Percentiles rank a stretch among this genome's conserved stretches.
Evolutionary conservation across 805 yeast genomes (phyloP).

Genomic region (Wickerhamiella dianesei): DNA sequence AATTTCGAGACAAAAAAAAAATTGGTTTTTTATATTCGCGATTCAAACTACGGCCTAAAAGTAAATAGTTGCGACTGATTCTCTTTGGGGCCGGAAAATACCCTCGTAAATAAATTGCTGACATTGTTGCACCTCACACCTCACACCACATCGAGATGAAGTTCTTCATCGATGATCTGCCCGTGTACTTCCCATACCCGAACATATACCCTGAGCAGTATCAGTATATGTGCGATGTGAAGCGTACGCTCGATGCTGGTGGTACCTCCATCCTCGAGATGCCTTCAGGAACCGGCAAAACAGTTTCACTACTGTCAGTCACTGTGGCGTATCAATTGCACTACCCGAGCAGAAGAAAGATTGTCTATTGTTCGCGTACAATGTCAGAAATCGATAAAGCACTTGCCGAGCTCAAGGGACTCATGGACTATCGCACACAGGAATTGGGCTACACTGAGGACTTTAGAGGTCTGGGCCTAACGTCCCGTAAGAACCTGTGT

Average conservation of each 20-base stretch:
- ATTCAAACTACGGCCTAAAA: too few relatives aligned
- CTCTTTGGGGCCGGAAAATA: too few relatives aligned
- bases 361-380: constrained; percentile 96
- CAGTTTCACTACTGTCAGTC: constrained; percentile 77
- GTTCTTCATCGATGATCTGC: constrained; percentile 89
- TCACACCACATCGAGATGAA: constrained; percentile 26
- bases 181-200: constrained; percentile 92
- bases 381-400: constrained; percentile 99
- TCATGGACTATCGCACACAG: constrained; percentile 74
- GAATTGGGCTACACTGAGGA: constrained; percentile 82
- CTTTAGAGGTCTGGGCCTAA: constrained; percentile 84
- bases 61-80: too few relatives aligned
- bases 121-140: neutral
- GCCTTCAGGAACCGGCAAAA: constrained; percentile 99
- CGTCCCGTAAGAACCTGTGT: constrained; percentile 89
- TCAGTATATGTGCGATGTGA: constrained; percentile 93
- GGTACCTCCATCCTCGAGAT: constrained; percentile 94
- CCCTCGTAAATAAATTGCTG: too few relatives aligned
- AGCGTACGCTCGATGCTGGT: constrained; percentile 85
- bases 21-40: too few relatives aligned
- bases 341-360: constrained; percentile 87
- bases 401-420: constrained; percentile 68
- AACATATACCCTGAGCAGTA: constrained; percentile 96
- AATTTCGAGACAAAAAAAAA: too few relatives aligned
- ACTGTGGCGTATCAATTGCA: constrained; percentile 90